These are phyloP conservation scores for Cercospora brassicicola DNA, from an alignment of 2,329 filamentous ascomycete species.

Conservation along the genomic window DNA sequence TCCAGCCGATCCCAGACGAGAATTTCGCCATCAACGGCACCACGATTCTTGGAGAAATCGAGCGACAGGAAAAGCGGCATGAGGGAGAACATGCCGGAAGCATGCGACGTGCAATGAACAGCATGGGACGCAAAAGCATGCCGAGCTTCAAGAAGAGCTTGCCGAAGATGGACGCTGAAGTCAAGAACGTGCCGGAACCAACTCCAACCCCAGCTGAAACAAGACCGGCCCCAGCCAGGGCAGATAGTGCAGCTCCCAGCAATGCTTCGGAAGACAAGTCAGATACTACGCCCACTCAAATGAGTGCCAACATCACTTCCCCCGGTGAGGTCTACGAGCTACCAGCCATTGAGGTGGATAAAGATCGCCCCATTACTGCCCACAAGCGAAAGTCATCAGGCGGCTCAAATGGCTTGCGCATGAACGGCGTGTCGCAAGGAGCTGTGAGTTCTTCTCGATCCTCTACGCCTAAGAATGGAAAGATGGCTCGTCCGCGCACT, in stretches of 20 bases:
- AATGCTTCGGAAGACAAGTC: slow-evolving; percentile 2
- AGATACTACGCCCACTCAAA: neutral
- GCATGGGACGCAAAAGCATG: slow-evolving; percentile 31
- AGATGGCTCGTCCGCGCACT: slow-evolving; percentile 33
- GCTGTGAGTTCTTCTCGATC: slow-evolving; percentile 8
- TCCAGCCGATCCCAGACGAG: slow-evolving; percentile 67
- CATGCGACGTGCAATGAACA: slow-evolving; percentile 44
- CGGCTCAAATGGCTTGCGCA: slow-evolving; percentile 35
- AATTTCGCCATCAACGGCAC: slow-evolving; percentile 69
- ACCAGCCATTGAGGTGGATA: slow-evolving; percentile 24
- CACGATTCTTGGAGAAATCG: slow-evolving; percentile 68
- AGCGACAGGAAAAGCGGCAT: slow-evolving; percentile 54
- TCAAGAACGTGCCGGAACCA: slow-evolving; percentile 8
- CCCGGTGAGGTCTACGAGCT: slow-evolving; percentile 32
- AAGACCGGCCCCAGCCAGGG: neutral
- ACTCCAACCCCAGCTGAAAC: neutral
- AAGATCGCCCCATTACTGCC: slow-evolving; percentile 30
- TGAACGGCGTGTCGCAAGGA: slow-evolving; percentile 35
- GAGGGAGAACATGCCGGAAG: slow-evolving; percentile 44
- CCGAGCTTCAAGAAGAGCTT: slow-evolving; percentile 30
- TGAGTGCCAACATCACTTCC: slow-evolving; percentile 8
- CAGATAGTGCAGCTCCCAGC: slow-evolving; percentile 9
- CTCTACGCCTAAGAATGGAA: slow-evolving; percentile 3
- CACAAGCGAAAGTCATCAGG: slow-evolving; percentile 25
- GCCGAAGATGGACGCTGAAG: slow-evolving; percentile 27